Evolutionary conservation across 2,329 filamentous ascomycete species (phyloP).

Genomic region (Biscogniauxia sp.): DNA sequence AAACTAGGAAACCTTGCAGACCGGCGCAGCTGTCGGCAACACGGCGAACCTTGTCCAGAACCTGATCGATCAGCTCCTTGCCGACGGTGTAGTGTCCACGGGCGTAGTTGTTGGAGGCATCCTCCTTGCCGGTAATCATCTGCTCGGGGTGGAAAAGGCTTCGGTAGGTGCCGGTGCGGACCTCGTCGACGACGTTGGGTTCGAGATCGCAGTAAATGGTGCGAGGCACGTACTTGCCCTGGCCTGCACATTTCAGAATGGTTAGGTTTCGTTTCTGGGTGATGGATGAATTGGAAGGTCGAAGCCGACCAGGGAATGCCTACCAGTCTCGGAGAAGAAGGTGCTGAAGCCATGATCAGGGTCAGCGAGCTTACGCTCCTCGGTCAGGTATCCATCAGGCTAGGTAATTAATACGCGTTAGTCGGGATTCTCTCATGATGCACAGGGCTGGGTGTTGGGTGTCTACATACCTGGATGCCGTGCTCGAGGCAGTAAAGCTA

Average conservation of each 20-base stretch:
- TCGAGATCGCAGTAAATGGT: conserved; percentile 99
- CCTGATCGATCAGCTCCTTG: conserved; percentile 98
- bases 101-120: conserved; percentile 99
- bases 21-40: conserved; percentile 97
- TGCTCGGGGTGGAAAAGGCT: conserved; percentile 97
- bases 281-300: conserved; percentile 7
- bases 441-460: conserved; percentile 1
- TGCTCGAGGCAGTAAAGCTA: conserved; percentile 99
- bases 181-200: conserved; percentile 98
- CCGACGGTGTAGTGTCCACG: conserved; percentile 99
- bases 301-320: conserved; percentile 11
- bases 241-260: conserved; percentile 54
- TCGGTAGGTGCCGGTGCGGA: conserved; percentile 95
- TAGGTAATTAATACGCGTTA: conserved; percentile 43
- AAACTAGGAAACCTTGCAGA: conserved; percentile 98
- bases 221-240: conserved; percentile 98
- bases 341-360: conserved; percentile 99
- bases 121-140: conserved; percentile 99
- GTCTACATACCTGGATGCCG: conserved; percentile 85
- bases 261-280: conserved; percentile 5
- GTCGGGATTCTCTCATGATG: conserved; percentile 3
- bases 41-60: conserved; percentile 95
- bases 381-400: conserved; percentile 98
- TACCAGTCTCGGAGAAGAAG: conserved; percentile 99
- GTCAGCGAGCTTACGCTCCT: conserved; percentile 91